phyloP scores from a whole-genome alignment of 2,329 filamentous ascomycete genomes.

The Paracorniculantispora psalliotae region DNA sequence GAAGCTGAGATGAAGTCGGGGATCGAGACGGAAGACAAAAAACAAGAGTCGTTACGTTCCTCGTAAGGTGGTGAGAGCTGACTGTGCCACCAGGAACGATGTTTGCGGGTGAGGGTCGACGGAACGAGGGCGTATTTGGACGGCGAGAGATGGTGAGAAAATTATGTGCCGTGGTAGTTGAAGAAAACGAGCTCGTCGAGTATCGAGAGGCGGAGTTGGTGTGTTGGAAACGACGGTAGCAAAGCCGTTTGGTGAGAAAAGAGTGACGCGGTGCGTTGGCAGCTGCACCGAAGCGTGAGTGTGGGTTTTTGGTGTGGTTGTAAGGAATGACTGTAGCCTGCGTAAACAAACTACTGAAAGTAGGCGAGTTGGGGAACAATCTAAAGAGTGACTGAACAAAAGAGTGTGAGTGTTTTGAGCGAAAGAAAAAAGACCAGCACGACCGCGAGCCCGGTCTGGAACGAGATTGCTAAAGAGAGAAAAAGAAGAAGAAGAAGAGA shows the following conservation, averaged over 20 bases:
- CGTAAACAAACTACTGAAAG: conserved; percentile 7
- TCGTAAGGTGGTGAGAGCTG: conserved; percentile 7
- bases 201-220: not conserved
- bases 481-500: not conserved
- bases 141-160: not conserved
- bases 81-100: conserved; percentile 10
- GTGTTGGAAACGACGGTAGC: not conserved
- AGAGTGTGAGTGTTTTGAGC: not conserved
- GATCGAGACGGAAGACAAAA: not conserved
- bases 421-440: conserved; percentile 7
- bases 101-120: not conserved
- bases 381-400: conserved; percentile 12
- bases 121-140: not conserved
- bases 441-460: conserved; percentile 12
- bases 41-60: conserved; percentile 9
- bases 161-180: not conserved
- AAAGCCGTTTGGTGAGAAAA: not conserved
- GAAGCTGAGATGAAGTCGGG: not conserved
- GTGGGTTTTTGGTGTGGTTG: not conserved
- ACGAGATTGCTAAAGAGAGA: conserved; percentile 12
- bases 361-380: not conserved
- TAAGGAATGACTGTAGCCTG: conserved; percentile 13
- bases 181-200: not conserved
- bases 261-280: conserved; percentile 6
- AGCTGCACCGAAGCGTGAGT: not conserved